Base-by-base conservation (phyloP, 164 flowering plant species). In the Dillenia suffruticosa region DNA sequence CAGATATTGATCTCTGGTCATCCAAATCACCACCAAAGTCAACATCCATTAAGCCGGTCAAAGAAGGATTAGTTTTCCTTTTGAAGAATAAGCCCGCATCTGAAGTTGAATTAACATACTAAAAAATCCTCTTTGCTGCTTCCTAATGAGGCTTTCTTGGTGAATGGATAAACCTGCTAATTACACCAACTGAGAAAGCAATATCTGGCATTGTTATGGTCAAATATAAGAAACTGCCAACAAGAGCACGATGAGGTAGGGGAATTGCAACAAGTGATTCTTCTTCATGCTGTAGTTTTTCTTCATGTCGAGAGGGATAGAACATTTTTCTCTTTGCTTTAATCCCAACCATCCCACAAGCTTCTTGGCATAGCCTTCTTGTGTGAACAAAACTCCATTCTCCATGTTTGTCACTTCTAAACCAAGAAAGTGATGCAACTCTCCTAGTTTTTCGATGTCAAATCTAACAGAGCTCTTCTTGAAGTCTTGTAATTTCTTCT, bases 21-120 rank as follows among this genome's bases (percentile, higher is more conserved):
- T 45, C 16, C 22, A 40, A 10, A 52, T 54, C 44, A 53, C 59
- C 59, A 15, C 58, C 70, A 19, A 55, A 55, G 54, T 59, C 60
- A 2, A 1, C 54, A 49, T 67, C 56, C 8, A 19, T 13, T 6
- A 10, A 62, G 1, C 45, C 64, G 49, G 5, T 9, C 22, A 60
- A 17, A 10, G 8, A 45, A 17, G 49, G n/a, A 2, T 60, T 12
- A 22, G 15, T 13, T 13, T 12, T 9, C 6, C 19, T 53, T 9
- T 46, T 24, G 11, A 11, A 16, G 9, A 59, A 7, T 32, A 60
- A 45, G 17, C 56, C 59, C 46, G 43, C 14, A 19, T 61, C 70
- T 13, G 49, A 44, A 24, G 64, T 24, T 10, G 52, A 54, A 12
- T 59, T 16, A 9, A 60, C 54, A 53, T 67, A 54, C 9, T 19